phyloP scores from a whole-genome alignment of 257 asterid species.

The Fraxinus anomala region DNA sequence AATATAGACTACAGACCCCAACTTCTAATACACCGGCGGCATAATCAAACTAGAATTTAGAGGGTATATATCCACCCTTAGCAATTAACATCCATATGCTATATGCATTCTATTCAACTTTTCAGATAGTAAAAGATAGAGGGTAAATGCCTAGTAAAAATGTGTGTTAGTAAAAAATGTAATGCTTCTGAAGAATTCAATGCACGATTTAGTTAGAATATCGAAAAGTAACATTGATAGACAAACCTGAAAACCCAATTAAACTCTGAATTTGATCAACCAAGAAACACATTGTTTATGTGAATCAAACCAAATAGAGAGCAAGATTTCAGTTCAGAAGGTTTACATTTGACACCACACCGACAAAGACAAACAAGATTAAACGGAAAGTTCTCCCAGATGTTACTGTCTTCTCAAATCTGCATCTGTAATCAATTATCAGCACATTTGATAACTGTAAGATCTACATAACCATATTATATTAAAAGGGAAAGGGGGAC shows the following conservation, averaged over 20 bases:
- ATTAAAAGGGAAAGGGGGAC: not conserved
- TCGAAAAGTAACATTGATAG: not conserved
- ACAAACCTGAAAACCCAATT: not conserved
- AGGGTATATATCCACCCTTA: too few relatives aligned
- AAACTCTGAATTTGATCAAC: not conserved
- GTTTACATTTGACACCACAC: not conserved
- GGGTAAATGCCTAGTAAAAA: too few relatives aligned
- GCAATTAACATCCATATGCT: not conserved
- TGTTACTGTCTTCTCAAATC: not conserved
- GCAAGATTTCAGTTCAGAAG: not conserved
- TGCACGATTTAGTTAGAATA: not conserved
- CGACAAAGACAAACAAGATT: not conserved
- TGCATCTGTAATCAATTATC: not conserved
- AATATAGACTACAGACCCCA: not conserved
- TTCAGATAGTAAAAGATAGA: not conserved
- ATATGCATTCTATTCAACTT: not conserved
- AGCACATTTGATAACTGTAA: not conserved
- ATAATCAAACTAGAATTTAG: not conserved
- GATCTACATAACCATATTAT: not conserved
- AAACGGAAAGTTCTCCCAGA: not conserved
- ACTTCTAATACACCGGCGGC: not conserved
- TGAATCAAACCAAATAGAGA: not conserved
- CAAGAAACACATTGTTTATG: not conserved
- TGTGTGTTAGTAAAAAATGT: not conserved
- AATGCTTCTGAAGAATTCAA: not conserved